These are phyloP conservation scores for Marasmius tenuissimus DNA, from an alignment of 1,284 basidiomycete genomes.

Conservation along the genomic window DNA sequence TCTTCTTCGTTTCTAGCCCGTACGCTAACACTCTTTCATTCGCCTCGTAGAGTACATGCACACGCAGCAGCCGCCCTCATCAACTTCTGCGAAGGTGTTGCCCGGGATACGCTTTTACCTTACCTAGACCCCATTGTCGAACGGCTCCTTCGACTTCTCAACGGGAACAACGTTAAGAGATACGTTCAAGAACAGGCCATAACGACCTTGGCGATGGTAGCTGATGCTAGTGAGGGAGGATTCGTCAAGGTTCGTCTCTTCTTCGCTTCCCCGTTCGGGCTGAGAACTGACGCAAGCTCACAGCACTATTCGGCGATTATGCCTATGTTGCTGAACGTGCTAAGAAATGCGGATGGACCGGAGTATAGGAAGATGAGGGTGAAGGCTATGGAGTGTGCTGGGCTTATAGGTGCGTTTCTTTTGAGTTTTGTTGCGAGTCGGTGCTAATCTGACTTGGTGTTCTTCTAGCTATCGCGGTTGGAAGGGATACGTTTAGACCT, in stretches of 20 bases:
- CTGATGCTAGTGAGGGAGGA: slow-evolving; percentile 73
- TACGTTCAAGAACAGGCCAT: slow-evolving; percentile 87
- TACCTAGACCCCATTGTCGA: slow-evolving; percentile 80
- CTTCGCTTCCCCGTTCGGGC: background rate
- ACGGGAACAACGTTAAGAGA: slow-evolving; percentile 27
- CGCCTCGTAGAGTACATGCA: slow-evolving; percentile 64
- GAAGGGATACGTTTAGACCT: slow-evolving; percentile 70
- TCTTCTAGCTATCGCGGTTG: slow-evolving; percentile 76
- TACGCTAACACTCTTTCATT: background rate
- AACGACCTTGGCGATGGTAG: slow-evolving; percentile 82
- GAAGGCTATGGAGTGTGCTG: slow-evolving; percentile 87
- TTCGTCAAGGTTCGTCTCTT: slow-evolving; percentile 56
- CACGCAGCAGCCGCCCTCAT: slow-evolving; percentile 86
- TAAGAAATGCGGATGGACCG: slow-evolving; percentile 64
- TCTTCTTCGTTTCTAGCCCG: background rate
- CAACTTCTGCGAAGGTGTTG: slow-evolving; percentile 85
- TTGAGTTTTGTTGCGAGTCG: background rate
- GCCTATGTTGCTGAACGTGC: slow-evolving; percentile 71
- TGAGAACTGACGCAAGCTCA: slow-evolving; percentile 1
- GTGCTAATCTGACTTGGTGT: background rate
- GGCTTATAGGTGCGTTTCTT: slow-evolving; percentile 62
- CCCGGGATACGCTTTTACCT: slow-evolving; percentile 66
- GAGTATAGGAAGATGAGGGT: slow-evolving; percentile 69
- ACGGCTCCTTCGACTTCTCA: slow-evolving; percentile 41
- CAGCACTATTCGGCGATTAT: slow-evolving; percentile 77